A percentile compares a stretch with the other conserved stretches of the same genome.
Evolutionary conservation across 192 early-diverging fungal genomes (phyloP).

Genomic region (Thamnidium elegans): DNA sequence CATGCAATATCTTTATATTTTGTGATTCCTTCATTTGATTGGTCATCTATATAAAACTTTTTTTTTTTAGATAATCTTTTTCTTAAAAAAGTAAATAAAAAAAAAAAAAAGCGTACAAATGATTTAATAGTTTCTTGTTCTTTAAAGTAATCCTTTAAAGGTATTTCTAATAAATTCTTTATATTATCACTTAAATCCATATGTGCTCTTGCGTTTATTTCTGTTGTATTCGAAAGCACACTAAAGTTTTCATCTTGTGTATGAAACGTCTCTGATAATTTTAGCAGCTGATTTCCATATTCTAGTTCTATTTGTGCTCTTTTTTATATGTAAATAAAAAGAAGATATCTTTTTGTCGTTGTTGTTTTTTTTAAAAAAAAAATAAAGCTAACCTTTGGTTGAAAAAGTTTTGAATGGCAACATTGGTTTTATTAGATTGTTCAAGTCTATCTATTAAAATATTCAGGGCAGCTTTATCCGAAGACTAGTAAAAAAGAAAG

Average conservation of each 20-base stretch:
- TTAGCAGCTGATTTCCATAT: constrained; percentile 60
- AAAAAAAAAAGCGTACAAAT: background rate
- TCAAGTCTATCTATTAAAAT: background rate
- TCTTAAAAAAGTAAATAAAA: too few species aligned
- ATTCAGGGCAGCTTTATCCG: background rate
- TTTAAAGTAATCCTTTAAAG: constrained; percentile 52
- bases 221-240: constrained; percentile 53
- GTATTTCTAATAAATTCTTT: constrained; percentile 55
- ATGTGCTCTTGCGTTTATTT: constrained; percentile 58
- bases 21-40: background rate
- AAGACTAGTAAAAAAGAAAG: too few species aligned
- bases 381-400: background rate
- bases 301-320: constrained; percentile 70
- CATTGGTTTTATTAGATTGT: background rate
- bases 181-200: constrained; percentile 60
- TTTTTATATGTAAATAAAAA: background rate
- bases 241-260: constrained; percentile 34
- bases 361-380: background rate
- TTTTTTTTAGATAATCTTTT: background rate
- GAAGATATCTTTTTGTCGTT: background rate
- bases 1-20: background rate
- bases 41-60: background rate
- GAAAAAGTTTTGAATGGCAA: background rate
- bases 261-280: constrained; percentile 14
- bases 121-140: constrained; percentile 46